Conservation (phyloP, 129 eudicot genomes). For the Deinandra increscens region DNA sequence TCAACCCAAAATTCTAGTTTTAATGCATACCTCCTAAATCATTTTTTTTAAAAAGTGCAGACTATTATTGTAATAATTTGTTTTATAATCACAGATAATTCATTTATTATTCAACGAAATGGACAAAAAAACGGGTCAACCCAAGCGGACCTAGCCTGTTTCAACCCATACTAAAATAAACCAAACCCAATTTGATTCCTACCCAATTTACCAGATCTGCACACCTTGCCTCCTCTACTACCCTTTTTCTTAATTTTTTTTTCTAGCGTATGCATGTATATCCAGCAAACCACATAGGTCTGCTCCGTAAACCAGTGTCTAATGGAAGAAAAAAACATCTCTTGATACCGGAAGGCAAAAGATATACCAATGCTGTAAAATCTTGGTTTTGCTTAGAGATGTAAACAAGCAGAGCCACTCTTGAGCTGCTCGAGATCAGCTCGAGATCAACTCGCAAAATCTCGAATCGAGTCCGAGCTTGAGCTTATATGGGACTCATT, state of each 20-base stretch:
- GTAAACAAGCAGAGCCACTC: too few relatives aligned
- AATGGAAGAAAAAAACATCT: too few relatives aligned
- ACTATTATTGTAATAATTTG: not conserved
- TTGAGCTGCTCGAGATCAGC: too few relatives aligned
- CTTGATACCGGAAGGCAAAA: too few relatives aligned
- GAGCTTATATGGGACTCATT: too few relatives aligned
- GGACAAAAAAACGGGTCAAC: not conserved
- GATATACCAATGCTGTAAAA: not conserved
- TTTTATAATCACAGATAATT: not conserved
- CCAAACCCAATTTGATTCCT: not conserved
- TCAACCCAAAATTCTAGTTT: not conserved
- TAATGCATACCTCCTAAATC: conserved; percentile 4
- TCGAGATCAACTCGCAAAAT: too few relatives aligned
- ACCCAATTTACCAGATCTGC: not conserved
- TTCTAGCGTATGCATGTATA: too few relatives aligned
- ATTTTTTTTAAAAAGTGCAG: not conserved
- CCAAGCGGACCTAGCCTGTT: not conserved
- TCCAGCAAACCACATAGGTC: too few relatives aligned
- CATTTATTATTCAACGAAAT: not conserved
- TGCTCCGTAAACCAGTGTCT: too few relatives aligned
- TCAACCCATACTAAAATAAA: not conserved
- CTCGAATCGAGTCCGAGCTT: too few relatives aligned
- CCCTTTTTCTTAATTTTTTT: not conserved
- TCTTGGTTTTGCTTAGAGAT: not conserved
- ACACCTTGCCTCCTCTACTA: not conserved